phyloP scores from a whole-genome alignment of 352 stramenopile species.

The Phytophthora pseudosyringae region DNA sequence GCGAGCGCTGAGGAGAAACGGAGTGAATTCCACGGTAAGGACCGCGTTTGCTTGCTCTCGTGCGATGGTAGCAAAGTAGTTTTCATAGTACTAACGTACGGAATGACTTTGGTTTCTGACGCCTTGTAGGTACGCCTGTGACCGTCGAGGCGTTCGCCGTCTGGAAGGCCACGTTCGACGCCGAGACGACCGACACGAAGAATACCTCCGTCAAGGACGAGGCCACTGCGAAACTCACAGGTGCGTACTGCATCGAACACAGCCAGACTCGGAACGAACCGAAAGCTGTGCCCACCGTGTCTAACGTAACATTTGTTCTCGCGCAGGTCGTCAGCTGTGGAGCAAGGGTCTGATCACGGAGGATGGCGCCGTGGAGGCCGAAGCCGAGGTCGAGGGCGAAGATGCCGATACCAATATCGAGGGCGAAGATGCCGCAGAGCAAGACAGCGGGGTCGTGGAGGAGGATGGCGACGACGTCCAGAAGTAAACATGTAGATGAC shows the following conservation, averaged over 20 bases:
- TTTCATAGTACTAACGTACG: constrained; percentile 4
- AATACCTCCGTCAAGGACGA: constrained; percentile 75
- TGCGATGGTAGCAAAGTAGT: background rate
- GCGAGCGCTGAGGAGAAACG: constrained; percentile 32
- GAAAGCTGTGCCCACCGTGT: background rate
- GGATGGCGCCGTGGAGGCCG: constrained; percentile 48
- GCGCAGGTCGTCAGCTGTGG: constrained; percentile 69
- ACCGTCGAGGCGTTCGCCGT: constrained; percentile 77
- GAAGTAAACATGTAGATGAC: constrained; percentile 23
- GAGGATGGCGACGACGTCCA: constrained; percentile 43
- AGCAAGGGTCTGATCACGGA: constrained; percentile 77
- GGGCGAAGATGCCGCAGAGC: constrained; percentile 44
- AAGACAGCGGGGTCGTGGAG: constrained; percentile 32
- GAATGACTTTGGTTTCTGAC: constrained; percentile 12
- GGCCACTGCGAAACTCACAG: constrained; percentile 75
- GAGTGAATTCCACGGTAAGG: constrained; percentile 43
- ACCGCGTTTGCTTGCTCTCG: background rate
- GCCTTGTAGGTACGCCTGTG: constrained; percentile 67
- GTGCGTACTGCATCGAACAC: constrained; percentile 26
- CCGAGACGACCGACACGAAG: constrained; percentile 55
- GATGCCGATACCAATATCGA: constrained; percentile 25
- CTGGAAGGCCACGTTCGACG: constrained; percentile 79
- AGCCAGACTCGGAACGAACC: background rate
- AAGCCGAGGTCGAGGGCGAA: constrained; percentile 52
- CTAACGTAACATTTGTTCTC: constrained; percentile 17